Evolutionary conservation across 805 yeast species (phyloP), one percentile per base, ranked within the genome.

Genomic region (Lipomyces chichibuensis): DNA sequence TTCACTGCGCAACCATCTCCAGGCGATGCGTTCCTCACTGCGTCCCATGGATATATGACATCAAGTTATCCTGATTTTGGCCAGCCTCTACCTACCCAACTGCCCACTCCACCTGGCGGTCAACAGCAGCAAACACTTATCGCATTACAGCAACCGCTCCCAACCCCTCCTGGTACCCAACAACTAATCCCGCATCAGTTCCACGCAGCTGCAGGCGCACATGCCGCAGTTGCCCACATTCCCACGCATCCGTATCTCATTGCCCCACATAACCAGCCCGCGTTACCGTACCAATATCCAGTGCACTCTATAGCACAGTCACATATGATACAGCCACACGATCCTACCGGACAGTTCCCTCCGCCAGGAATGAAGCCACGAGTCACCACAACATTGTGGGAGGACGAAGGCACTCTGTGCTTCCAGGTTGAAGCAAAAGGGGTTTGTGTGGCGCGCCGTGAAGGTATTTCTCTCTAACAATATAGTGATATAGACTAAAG

Each of bases 301-400:
- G 56, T 70, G 11, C 78, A 76, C 32, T 59, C n/a, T 54, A 65
- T 39, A 17, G 60, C 25, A 25, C 66, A 29, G 46, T 63, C 54
- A 23, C 63, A 46, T 29, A 33, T 54, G 35, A 25, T 54, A 27
- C 63, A 43, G 70, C 67, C 51, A 46, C 69, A 37, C 62, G 74
- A 73, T 54, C 71, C 75, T 11, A 71, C 71, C 4, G 78, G 78
- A 2, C 78, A 76, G 64, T 64, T 59, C 20, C 72, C 71, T 29
- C 76, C 74, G 25, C 73, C 77, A 2, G 77, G 77, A 51, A 60
- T 73, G 69, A 75, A 77, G 64, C 87, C 87, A 33, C 75, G 86
- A 60, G 91, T 90, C 62, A 88, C 92, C 59, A 89, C 95, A 17
- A 89, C 95, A 20, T 84, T 88, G 83, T 91, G 96, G 96, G 95